Base-by-base conservation (phyloP, 257 asterid species). In the Paulownia fortunei region DNA sequence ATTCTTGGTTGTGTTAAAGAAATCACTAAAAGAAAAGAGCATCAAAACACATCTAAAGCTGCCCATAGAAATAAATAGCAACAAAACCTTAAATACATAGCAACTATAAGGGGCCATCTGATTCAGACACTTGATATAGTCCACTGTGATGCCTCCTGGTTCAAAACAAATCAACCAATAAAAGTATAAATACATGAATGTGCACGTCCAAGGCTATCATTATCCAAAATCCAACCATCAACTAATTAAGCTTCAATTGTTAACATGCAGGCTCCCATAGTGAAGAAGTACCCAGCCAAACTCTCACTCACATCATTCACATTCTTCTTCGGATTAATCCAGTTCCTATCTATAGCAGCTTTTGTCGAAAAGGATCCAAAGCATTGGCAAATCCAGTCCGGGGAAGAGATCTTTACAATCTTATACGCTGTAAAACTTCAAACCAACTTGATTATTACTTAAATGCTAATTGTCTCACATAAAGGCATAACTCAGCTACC, bases 231-330 rank as follows among this genome's bases (percentile, higher is more conserved):
- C 58, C 42, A 23, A 47, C 15, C 60, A 19, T 11, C 24, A 46
- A 41, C 67, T 41, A 61, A 84, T 37, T n/a, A 72, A 66, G 24
- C 63, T 19, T 72, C 62, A 34, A 60, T 52, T 63, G 24, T 11
- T 41, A 26, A 78, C 5, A 41, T 87, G 84, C 96, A 91, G 97
- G 94, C 92, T 54, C 98, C 98, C 4, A 85, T 92, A 74, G 82
- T 92, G 69, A 90, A 89, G 89, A 89, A 90, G 83, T 94, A 94
- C 72, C 98, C 98, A 58, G 97, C 98, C 19, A 92, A 92, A 69
- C 95, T 94, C 55, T 90, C 98, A 66, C 89, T 94, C 49, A 92
- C 97, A 58, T 89, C 97, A 32, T 92, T 94, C 76, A 92, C 97
- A 41, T 89, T 89, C 88, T 90, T 92, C 88, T 92, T 92, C 64